Conservation (phyloP, 306 rosid genomes). For the Nissolia schottii region DNA sequence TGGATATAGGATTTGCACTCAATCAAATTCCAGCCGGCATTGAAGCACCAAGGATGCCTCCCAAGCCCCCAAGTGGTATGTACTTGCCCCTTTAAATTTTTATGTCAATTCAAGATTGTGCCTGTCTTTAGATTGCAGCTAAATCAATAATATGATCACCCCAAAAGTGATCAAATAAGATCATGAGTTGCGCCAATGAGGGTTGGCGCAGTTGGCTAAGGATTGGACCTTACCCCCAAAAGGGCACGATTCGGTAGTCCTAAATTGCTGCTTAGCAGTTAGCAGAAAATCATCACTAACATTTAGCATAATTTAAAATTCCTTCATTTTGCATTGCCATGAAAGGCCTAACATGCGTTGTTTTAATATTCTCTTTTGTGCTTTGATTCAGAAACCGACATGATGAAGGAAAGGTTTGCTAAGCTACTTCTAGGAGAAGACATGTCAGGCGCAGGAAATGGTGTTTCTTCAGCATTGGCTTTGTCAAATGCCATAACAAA, state of each 20-base stretch:
- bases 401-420: slow-evolving; percentile 80
- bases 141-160: slow-evolving; percentile 14
- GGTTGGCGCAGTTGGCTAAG: no score
- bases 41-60: slow-evolving; percentile 26
- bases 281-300: no score
- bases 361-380: background rate
- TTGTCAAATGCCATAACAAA: slow-evolving; percentile 91
- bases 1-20: slow-evolving; percentile 18
- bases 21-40: slow-evolving; percentile 11
- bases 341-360: background rate
- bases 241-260: no score
- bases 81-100: background rate
- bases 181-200: background rate
- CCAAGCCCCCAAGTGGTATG: slow-evolving; percentile 45
- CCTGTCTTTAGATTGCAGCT: background rate
- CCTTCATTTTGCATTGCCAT: background rate
- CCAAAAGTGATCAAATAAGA: background rate
- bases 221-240: no score
- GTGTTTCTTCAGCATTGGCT: slow-evolving; percentile 93
- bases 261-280: background rate
- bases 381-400: slow-evolving; percentile 51
- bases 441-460: slow-evolving; percentile 98
- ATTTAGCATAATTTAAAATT: background rate
- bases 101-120: background rate
- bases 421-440: slow-evolving; percentile 95